Evolutionary conservation across 257 asterid genomes (phyloP).

Genomic region (Oldenlandia corymbosa): DNA sequence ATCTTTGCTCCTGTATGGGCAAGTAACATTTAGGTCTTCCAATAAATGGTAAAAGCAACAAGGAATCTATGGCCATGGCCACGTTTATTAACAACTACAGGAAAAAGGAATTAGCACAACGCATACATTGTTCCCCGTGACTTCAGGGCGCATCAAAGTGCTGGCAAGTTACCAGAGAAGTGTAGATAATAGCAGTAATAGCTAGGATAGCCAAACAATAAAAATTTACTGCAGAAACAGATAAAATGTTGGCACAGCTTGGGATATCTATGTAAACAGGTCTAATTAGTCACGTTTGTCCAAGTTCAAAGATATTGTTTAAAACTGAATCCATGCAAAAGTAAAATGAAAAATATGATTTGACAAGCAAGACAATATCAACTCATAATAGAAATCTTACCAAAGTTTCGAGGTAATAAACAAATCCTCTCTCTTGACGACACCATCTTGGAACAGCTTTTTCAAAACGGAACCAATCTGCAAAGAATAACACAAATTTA

Average conservation of each 20-base stretch:
- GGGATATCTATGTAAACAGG: neutral
- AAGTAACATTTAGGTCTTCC: neutral
- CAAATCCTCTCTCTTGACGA: slow-evolving; percentile 56
- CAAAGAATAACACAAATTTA: neutral
- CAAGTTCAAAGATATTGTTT: neutral
- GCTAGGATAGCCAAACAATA: neutral
- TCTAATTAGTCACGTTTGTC: neutral
- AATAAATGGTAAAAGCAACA: neutral
- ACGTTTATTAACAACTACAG: neutral
- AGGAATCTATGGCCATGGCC: neutral
- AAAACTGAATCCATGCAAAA: neutral
- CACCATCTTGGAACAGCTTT: slow-evolving; percentile 46
- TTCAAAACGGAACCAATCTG: slow-evolving; percentile 47
- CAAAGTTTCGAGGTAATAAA: slow-evolving; percentile 59
- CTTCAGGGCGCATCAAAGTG: neutral
- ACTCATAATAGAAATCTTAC: slow-evolving; percentile 23
- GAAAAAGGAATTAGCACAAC: neutral
- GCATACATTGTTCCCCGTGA: neutral
- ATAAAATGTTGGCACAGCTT: neutral
- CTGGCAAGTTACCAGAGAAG: neutral
- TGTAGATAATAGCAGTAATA: neutral
- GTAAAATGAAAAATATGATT: neutral
- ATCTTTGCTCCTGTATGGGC: slow-evolving; percentile 42
- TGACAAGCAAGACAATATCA: neutral
- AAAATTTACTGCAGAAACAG: neutral